phyloP scores from a whole-genome alignment of 495 filamentous ascomycete species.

The Aspergillus conjunctus region DNA sequence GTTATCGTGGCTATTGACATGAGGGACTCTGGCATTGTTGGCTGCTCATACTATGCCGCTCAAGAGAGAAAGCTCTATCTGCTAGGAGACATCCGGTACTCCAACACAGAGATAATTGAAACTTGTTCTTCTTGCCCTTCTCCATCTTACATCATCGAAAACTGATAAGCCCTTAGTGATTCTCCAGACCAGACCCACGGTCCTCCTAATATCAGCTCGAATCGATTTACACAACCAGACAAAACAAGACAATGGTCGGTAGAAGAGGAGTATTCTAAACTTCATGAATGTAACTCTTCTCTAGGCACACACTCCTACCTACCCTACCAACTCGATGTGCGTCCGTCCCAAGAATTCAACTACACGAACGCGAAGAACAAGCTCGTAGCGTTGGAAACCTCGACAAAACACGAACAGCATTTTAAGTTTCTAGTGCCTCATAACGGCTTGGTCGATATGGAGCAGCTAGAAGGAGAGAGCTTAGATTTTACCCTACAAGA shows the following conservation, averaged over 20 bases:
- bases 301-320: conserved; percentile 47
- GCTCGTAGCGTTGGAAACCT: conserved; percentile 57
- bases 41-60: conserved; percentile 84
- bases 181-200: conserved; percentile 76
- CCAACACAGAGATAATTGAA: conserved; percentile 70
- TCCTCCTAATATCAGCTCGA: conserved; percentile 72
- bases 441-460: conserved; percentile 47
- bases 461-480: conserved; percentile 49
- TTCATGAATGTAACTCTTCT: not conserved
- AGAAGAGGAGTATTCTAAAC: not conserved
- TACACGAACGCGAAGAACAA: conserved; percentile 70
- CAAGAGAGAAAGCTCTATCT: conserved; percentile 74
- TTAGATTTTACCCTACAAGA: conserved; percentile 57
- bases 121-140: conserved; percentile 50
- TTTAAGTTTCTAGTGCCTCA: conserved; percentile 59
- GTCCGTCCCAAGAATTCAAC: conserved; percentile 76
- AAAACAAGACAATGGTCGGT: conserved; percentile 32
- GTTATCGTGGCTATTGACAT: conserved; percentile 85
- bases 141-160: not conserved
- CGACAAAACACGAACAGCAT: conserved; percentile 38
- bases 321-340: conserved; percentile 71
- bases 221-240: conserved; percentile 44
- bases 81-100: conserved; percentile 77
- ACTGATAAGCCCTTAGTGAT: conserved; percentile 55
- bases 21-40: conserved; percentile 69